Evolutionary conservation across 2,329 filamentous ascomycete genomes (phyloP), one percentile per base, ranked within the genome.

Genomic region (Parastagonospora avenae): DNA sequence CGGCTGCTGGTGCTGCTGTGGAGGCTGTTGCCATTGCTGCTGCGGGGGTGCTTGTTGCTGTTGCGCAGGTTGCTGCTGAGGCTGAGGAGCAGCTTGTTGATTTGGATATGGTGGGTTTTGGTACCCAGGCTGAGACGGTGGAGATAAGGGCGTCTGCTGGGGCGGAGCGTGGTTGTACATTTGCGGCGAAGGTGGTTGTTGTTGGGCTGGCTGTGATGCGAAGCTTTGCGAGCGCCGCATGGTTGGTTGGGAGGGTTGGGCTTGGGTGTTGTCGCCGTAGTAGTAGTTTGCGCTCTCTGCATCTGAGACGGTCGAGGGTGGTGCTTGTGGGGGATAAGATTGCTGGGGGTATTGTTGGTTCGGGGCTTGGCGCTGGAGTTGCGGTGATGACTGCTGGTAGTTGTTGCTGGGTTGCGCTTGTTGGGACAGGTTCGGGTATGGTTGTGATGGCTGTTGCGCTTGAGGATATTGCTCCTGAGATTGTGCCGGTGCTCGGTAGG

Each of bases 311-410:
- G 63, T 64, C 2, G 68, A 67, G 9, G 64, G 64, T 8, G 68
- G 67, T 24, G 65, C 68, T 60, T 74, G 73, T 1, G 66, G 63
- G 8, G 69, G 64, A 50, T 76, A 74, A 41, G 67, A 42, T 2
- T 60, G 59, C 45, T 71, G 71, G 12, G 67, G 64, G 46, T 76
- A 74, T 50, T 68, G 67, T 33, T 67, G 70, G 31, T 56, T 62
- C 0, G 71, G 70, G 2, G 63, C 58, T 43, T 68, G 64, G 14
- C 68, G 71, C 50, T 74, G 73, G 4, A 74, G 55, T 37, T 71
- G 71, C n/a, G 72, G 73, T 37, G 71, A 74, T 6, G 68, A 61
- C n/a, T 62, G 59, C 46, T 71, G 63, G 50, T 73, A 70, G 1
- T 62, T 50, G 6, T 56, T 55, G 38, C 54, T 69, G 4, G 64